These are phyloP conservation scores for Papilionanthe hybrid DNA, from an alignment of 116 monocot species.

Conservation along the genomic window DNA sequence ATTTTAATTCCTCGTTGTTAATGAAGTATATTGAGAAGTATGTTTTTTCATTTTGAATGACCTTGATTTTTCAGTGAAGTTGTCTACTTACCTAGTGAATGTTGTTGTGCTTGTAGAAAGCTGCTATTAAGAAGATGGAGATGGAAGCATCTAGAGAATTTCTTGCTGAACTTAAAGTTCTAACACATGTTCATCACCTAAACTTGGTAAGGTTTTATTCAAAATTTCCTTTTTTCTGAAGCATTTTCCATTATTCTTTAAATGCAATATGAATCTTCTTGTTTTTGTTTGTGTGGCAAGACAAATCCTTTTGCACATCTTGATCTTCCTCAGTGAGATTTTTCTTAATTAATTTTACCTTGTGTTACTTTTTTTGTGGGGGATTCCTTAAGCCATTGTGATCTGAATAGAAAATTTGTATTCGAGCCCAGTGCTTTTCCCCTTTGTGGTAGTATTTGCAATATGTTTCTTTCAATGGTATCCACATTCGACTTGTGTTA, in stretches of 20 bases:
- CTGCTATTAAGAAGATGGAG: constrained; percentile 50
- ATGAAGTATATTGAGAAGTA: not conserved
- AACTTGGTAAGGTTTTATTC: constrained; percentile 27
- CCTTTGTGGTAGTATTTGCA: not conserved
- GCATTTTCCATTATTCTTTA: not conserved
- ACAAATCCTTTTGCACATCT: not conserved
- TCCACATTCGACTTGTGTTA: not conserved
- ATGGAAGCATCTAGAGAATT: constrained; percentile 39
- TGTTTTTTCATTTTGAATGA: no score
- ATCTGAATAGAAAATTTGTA: not conserved
- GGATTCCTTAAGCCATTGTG: not conserved
- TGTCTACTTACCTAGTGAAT: constrained; percentile 2
- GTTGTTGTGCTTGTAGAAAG: constrained; percentile 30
- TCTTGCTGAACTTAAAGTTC: constrained; percentile 42
- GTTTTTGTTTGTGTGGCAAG: not conserved
- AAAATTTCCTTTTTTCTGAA: not conserved
- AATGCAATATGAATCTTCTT: not conserved
- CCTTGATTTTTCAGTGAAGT: not conserved
- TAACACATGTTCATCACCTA: constrained; percentile 48
- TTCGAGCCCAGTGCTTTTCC: not conserved
- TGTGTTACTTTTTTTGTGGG: not conserved
- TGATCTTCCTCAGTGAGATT: not conserved
- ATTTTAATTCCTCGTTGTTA: not conserved
- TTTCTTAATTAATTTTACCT: not conserved
- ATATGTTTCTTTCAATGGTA: not conserved